Conservation (phyloP, 2,329 filamentous ascomycete genomes). For the Beauveria varroae region DNA sequence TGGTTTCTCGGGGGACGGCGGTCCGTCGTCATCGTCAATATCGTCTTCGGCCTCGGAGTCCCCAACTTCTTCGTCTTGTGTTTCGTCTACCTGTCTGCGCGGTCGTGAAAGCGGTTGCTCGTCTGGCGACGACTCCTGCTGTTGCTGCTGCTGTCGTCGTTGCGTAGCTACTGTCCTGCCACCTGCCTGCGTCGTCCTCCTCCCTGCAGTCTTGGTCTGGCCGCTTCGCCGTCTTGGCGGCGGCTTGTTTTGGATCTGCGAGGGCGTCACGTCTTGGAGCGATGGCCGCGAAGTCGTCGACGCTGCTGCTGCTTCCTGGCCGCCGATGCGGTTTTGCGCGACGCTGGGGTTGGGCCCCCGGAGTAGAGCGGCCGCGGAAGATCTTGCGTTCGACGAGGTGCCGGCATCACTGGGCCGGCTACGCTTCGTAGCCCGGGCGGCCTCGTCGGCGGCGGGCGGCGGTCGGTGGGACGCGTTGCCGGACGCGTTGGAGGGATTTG, state of each 20-base stretch:
- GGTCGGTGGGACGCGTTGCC: slow-evolving; percentile 19
- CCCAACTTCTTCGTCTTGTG: not conserved
- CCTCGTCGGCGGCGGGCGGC: slow-evolving; percentile 19
- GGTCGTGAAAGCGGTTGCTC: not conserved
- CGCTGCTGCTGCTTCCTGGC: not conserved
- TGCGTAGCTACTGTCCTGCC: not conserved
- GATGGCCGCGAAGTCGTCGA: not conserved
- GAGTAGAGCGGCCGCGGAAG: not conserved
- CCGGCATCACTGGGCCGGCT: slow-evolving; percentile 10
- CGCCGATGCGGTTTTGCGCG: slow-evolving; percentile 5
- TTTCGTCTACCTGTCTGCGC: not conserved
- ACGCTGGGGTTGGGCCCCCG: slow-evolving; percentile 9
- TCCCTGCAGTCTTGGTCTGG: not conserved
- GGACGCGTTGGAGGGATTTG: slow-evolving; percentile 34
- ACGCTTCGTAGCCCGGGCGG: slow-evolving; percentile 13
- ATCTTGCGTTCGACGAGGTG: not conserved
- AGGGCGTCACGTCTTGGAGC: slow-evolving; percentile 2
- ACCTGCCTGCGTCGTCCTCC: slow-evolving; percentile 15
- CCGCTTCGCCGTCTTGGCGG: not conserved
- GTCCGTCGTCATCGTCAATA: slow-evolving; percentile 15
- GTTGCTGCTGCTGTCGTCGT: slow-evolving; percentile 9
- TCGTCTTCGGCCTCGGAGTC: slow-evolving; percentile 10
- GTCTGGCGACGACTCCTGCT: slow-evolving; percentile 15
- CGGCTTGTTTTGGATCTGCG: slow-evolving; percentile 8
- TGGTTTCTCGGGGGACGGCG: slow-evolving; percentile 23